These are phyloP conservation scores for Colletotrichum eleusines DNA, from an alignment of 2,329 filamentous ascomycete genomes.

Conservation along the genomic window DNA sequence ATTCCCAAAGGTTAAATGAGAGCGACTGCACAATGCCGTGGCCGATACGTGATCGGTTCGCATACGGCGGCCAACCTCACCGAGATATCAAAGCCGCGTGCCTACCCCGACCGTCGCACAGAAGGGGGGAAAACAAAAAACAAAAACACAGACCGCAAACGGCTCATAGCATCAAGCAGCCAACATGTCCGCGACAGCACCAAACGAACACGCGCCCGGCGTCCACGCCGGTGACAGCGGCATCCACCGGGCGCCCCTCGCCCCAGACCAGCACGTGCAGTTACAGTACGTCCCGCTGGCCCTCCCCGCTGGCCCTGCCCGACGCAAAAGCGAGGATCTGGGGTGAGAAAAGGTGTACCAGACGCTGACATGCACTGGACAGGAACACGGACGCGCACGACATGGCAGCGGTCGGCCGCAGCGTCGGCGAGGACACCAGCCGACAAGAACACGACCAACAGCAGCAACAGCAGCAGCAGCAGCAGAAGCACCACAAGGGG, in stretches of 20 bases:
- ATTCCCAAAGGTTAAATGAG: background rate
- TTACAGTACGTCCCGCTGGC: constrained; percentile 24
- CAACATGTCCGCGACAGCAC: constrained; percentile 35
- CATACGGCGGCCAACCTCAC: background rate
- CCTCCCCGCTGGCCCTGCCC: too few species aligned
- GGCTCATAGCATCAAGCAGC: background rate
- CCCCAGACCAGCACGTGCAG: constrained; percentile 29
- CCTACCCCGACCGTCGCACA: too few species aligned
- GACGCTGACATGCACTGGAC: background rate
- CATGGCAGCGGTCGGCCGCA: constrained; percentile 13
- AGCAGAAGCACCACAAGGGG: constrained; percentile 1
- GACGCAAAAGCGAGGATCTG: too few species aligned
- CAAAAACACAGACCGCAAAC: background rate
- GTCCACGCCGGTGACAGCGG: constrained; percentile 18
- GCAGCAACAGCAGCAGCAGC: background rate
- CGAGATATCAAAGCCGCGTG: background rate
- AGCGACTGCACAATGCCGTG: background rate
- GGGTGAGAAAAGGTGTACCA: too few species aligned
- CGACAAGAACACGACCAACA: background rate
- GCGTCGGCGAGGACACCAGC: constrained; percentile 28
- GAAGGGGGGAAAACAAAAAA: too few species aligned
- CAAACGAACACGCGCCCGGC: constrained; percentile 28
- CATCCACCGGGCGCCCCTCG: constrained; percentile 22
- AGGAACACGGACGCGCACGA: constrained; percentile 37
- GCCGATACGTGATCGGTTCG: background rate